Conservation (phyloP, 305 asterid genomes). For the Rubia occidens region DNA sequence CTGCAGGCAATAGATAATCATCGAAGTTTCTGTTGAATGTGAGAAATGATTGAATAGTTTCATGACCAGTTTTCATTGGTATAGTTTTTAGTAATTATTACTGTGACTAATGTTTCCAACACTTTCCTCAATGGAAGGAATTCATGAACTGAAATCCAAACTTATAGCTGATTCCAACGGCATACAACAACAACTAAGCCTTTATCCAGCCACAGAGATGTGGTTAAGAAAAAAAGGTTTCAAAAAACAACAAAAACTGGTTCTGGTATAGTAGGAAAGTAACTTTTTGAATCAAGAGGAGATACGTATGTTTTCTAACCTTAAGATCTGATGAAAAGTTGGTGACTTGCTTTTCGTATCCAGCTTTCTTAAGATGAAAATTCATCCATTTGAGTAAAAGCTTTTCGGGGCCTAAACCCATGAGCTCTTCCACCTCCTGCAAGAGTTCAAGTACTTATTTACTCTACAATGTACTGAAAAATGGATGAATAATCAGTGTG, state of each 20-base stretch:
- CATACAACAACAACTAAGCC: background rate
- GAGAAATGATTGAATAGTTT: too few species aligned
- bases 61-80: background rate
- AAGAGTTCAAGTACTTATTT: conserved; percentile 11
- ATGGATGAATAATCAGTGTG: background rate
- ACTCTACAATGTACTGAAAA: background rate
- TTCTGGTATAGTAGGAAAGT: background rate
- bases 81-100: background rate
- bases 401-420: conserved; percentile 79
- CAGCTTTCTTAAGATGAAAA: conserved; percentile 81
- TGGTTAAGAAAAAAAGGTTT: background rate
- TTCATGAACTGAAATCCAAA: background rate
- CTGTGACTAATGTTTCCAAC: background rate
- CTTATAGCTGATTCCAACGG: background rate
- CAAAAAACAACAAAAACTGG: background rate
- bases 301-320: conserved; percentile 32
- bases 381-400: conserved; percentile 91
- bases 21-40: background rate
- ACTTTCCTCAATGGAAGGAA: background rate
- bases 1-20: background rate
- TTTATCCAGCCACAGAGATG: background rate
- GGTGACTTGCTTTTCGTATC: conserved; percentile 57
- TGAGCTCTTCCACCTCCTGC: conserved; percentile 91
- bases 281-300: background rate
- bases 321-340: conserved; percentile 91